phyloP scores from a whole-genome alignment of 2,329 filamentous ascomycete species.

The Dendryphion nanum region DNA sequence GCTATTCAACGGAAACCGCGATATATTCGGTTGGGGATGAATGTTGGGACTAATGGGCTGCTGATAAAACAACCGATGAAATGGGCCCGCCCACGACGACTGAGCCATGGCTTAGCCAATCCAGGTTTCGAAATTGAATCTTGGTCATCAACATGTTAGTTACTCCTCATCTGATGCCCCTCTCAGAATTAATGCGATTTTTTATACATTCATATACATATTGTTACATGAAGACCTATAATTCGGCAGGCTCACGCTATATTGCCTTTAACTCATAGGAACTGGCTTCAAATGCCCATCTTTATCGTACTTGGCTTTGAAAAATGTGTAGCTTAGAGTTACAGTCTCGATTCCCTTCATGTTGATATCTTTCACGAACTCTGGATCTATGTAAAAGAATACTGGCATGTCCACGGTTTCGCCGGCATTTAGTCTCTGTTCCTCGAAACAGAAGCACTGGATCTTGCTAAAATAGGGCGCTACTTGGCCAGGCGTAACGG shows the following conservation, averaged over 20 bases:
- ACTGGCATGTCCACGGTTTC: constrained; percentile 99
- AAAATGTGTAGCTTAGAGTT: constrained; percentile 96
- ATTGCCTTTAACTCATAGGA: constrained; percentile 29
- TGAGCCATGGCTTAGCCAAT: too few species aligned
- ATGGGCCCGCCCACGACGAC: background rate
- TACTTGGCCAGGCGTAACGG: constrained; percentile 91
- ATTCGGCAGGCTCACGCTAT: background rate
- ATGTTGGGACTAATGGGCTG: background rate
- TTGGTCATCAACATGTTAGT: background rate
- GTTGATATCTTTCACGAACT: constrained; percentile 85
- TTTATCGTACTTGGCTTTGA: constrained; percentile 87
- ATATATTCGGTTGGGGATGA: too few species aligned
- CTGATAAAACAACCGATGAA: background rate
- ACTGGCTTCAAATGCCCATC: constrained; percentile 67
- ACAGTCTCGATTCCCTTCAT: constrained; percentile 96
- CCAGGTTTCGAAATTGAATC: too few species aligned
- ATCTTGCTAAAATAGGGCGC: constrained; percentile 99
- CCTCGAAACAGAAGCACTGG: constrained; percentile 98
- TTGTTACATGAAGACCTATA: constrained; percentile 1
- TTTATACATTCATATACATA: background rate
- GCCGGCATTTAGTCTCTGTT: constrained; percentile 85
- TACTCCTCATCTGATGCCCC: background rate
- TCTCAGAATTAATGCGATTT: too few species aligned
- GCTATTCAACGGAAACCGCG: too few species aligned
- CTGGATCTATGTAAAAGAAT: constrained; percentile 98